Percentiles rank a stretch among this genome's conserved stretches.
These are phyloP conservation scores for Gaeumannomyces sp. DNA, from an alignment of 2,329 filamentous ascomycete genomes.

Conservation along the genomic window DNA sequence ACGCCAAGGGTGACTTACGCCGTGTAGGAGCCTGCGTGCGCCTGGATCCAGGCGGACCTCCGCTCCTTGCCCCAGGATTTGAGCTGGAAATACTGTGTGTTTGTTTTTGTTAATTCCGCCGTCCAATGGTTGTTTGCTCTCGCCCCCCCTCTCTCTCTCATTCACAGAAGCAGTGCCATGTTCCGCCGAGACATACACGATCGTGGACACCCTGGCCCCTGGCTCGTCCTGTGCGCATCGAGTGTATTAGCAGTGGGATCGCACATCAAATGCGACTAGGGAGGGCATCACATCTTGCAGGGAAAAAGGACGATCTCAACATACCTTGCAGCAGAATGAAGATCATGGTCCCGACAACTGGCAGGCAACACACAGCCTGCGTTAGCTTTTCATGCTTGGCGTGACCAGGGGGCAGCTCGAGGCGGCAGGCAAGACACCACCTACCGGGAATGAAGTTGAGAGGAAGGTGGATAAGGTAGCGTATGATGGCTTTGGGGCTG, in stretches of 20 bases:
- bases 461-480: slow-evolving; percentile 80
- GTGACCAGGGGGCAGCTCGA: too few species aligned
- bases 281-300: background rate
- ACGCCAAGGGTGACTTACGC: slow-evolving; percentile 48
- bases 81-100: slow-evolving; percentile 74
- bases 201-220: slow-evolving; percentile 45
- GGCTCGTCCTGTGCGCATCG: slow-evolving; percentile 24
- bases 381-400: background rate
- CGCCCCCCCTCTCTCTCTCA: too few species aligned
- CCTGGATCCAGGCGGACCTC: slow-evolving; percentile 61
- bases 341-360: slow-evolving; percentile 70
- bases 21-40: slow-evolving; percentile 70
- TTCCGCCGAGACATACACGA: slow-evolving; percentile 32
- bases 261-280: background rate
- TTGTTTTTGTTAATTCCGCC: background rate
- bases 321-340: slow-evolving; percentile 74
- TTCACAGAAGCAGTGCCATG: background rate
- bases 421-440: slow-evolving; percentile 3
- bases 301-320: background rate
- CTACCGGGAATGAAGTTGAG: slow-evolving; percentile 78
- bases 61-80: slow-evolving; percentile 70
- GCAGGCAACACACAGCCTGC: slow-evolving; percentile 5
- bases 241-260: background rate
- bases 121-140: background rate
- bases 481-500: slow-evolving; percentile 57